phyloP scores from a whole-genome alignment of 2,329 filamentous ascomycete genomes.

The Ophiostoma angusticollis region DNA sequence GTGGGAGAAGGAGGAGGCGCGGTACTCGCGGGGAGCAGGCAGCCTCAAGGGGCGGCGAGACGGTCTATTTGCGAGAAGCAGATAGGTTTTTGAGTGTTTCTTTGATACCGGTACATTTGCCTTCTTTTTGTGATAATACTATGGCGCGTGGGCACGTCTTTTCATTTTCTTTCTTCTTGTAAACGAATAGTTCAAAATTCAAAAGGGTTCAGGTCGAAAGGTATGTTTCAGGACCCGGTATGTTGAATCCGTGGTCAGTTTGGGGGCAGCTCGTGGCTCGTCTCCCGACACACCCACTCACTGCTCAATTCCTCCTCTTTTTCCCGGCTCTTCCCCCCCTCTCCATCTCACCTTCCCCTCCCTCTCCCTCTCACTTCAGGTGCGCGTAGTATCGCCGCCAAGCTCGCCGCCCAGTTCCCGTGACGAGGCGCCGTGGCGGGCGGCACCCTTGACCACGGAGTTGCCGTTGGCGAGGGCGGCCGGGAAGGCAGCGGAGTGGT shows the following conservation, averaged over 20 bases:
- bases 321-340: background rate
- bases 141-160: background rate
- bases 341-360: background rate
- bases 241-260: constrained; percentile 9
- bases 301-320: background rate
- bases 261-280: background rate
- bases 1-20: constrained; percentile 59
- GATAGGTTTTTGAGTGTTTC: no score
- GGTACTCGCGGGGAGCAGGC: constrained; percentile 50
- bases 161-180: background rate
- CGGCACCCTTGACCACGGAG: constrained; percentile 12
- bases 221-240: background rate
- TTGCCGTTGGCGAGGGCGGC: no score
- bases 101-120: background rate
- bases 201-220: no score
- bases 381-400: constrained; percentile 41
- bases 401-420: constrained; percentile 47
- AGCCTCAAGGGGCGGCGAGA: constrained; percentile 28
- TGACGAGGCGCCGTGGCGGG: constrained; percentile 35
- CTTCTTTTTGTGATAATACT: background rate
- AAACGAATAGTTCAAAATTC: no score
- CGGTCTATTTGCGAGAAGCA: background rate
- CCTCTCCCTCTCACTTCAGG: constrained; percentile 2
- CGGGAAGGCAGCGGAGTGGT: no score
- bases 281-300: background rate